Percentiles rank a stretch among this genome's conserved stretches.
Evolutionary conservation across 306 rosid species (phyloP).

Genomic region (Rubus idaeus): DNA sequence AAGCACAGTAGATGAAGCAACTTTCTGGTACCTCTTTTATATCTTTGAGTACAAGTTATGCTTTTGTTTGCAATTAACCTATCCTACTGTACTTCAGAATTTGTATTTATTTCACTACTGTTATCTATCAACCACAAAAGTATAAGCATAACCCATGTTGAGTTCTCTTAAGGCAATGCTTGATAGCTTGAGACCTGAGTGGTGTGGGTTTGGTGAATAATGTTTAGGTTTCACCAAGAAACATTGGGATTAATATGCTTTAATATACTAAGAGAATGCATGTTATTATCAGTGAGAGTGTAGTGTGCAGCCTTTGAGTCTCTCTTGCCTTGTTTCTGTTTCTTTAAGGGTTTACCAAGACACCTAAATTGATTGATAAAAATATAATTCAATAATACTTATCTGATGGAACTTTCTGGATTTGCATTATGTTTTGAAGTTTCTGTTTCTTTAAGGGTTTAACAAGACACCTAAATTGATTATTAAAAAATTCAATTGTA

Average conservation of each 20-base stretch:
- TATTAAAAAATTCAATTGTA: too few species aligned
- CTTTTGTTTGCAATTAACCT: not conserved
- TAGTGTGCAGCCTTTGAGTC: not conserved
- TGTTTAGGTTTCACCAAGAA: not conserved
- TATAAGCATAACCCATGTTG: not conserved
- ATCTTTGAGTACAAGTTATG: constrained; percentile 30
- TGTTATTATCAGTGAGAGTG: not conserved
- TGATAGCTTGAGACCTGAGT: not conserved
- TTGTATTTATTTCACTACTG: not conserved
- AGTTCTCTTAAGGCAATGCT: not conserved
- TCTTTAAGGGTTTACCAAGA: not conserved
- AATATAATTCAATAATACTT: not conserved
- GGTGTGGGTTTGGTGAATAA: not conserved
- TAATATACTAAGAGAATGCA: not conserved
- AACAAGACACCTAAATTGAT: too few species aligned
- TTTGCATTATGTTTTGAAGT: not conserved
- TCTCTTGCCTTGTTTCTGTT: too few species aligned
- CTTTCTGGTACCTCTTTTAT: constrained; percentile 84
- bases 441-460: not conserved
- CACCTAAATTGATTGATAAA: not conserved
- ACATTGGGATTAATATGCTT: not conserved
- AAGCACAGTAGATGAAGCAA: constrained; percentile 98
- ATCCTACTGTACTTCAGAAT: not conserved
- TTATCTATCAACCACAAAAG: not conserved
- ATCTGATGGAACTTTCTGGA: not conserved